Evolutionary conservation across 169 alveolate genomes (phyloP).

Genomic region (Plasmodium falciparum): DNA sequence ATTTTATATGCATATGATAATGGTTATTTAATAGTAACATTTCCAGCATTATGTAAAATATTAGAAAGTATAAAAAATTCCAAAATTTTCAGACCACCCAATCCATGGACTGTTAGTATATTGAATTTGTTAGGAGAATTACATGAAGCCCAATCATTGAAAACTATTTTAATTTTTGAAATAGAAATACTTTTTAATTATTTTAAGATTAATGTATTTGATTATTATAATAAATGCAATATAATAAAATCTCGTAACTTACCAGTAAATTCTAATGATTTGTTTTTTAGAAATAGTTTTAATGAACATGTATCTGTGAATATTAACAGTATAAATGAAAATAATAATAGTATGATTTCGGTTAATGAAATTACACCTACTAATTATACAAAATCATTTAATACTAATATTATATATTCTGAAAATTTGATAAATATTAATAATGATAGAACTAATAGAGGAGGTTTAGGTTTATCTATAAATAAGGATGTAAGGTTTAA

Average conservation of each 20-base stretch:
- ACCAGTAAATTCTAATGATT: slow-evolving; percentile 67
- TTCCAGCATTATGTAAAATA: slow-evolving; percentile 93
- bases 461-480: background rate
- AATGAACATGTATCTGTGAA: slow-evolving; percentile 12
- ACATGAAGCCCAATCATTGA: slow-evolving; percentile 85
- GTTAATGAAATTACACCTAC: slow-evolving; percentile 9
- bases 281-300: slow-evolving; percentile 38
- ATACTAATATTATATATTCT: slow-evolving; percentile 35
- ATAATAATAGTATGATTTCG: slow-evolving; percentile 6
- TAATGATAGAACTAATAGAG: slow-evolving; percentile 18
- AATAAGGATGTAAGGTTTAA: slow-evolving; percentile 47
- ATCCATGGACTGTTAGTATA: slow-evolving; percentile 94
- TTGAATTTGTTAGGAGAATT: slow-evolving; percentile 91
- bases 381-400: slow-evolving; percentile 36
- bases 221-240: slow-evolving; percentile 77
- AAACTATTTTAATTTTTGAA: slow-evolving; percentile 90
- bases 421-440: slow-evolving; percentile 52
- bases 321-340: slow-evolving; percentile 32
- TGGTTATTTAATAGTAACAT: slow-evolving; percentile 87
- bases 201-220: slow-evolving; percentile 81
- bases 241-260: slow-evolving; percentile 58
- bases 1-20: slow-evolving; percentile 87
- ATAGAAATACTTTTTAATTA: slow-evolving; percentile 88
- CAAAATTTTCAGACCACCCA: slow-evolving; percentile 90
- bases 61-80: slow-evolving; percentile 86